Evolutionary conservation across 805 yeast species (phyloP), one percentile per base, ranked within the genome.

Genomic region (Lachancea mirantina): DNA sequence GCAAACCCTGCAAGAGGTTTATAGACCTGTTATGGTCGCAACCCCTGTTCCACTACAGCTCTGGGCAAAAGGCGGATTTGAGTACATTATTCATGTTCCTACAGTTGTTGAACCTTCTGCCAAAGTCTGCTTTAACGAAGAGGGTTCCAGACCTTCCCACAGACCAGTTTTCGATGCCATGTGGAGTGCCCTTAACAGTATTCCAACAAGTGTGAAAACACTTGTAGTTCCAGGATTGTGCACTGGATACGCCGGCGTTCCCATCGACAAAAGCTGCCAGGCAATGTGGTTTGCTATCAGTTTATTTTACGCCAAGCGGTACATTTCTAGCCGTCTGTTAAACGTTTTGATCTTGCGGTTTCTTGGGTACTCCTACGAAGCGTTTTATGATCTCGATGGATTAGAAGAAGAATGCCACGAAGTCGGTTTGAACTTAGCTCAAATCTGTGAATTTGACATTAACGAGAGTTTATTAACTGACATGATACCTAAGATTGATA

Each of bases 221-320:
- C 23, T 57, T 26, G 47, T 55, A 15, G 38, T 55, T 3, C 53
- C 62, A 5, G 62, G 62, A 3, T 24, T 57, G 17, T 49, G 54
- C 21, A 49, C 57, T 4, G 62, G 62, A 8, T 57, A 43, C 34
- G 59, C 45, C 4, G 61, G 59, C 3, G 50, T 55, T 1, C 60
- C 60, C 5, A 38, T 41, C 7, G 32, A 23, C 3, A 36, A 53
- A 3, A 40, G 54, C 27, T 42, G 55, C 27, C 49, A 50, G 35
- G 44, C 53, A 10, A 55, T 55, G 55, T 36, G 39, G 17, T 52
- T 53, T 38, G 60, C 59, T 1, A 28, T 55, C 9, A 29, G 49
- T 27, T 35, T 55, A 9, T 51, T 36, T 38, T 21, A 40, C 23
- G 29, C 49, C 18, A 34, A 36, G 4, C 38, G 36, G 7, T 14